Base-by-base conservation (phyloP, 2,329 filamentous ascomycete species). In the Talaromyces sp. region DNA sequence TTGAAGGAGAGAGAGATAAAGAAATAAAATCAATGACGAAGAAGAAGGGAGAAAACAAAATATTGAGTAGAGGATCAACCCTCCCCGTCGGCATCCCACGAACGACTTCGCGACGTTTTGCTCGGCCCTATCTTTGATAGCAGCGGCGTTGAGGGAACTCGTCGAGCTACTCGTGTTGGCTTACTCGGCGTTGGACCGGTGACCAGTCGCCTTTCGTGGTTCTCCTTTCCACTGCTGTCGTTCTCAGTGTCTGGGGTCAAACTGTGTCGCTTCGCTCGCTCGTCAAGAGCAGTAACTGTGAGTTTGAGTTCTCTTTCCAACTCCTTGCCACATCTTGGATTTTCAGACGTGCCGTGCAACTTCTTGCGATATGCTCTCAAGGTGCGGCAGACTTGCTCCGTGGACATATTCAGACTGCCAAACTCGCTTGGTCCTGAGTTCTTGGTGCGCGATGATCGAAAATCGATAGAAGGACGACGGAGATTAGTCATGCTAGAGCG, bases 361-460 rank as follows among this genome's bases (percentile, higher is more conserved):
- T 84, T 84, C 68, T 85, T 86, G 19, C 84, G 77, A 66, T 86
- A 88, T 0, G 81, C 79, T 52, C 81, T 79, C 3, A 88, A 73
- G 7, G 81, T 82, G 41, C 83, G 80, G 67, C 81, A 83, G 1
- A 86, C 73, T 59, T 83, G 81, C 61, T 87, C 84, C 0, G 83
- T 86, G 1, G 81, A 80, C 63, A 76, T 75, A 10, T 79, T 76
- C 11, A 84, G 64, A 38, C 76, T 79, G 27, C 80, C 79, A 62
- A 79, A 78, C 27, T 81, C 78, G 56, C 68, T 75, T 11, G 50
- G 52, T 21, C 38, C 52, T 9, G 68, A 65, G 41, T 63, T 64
- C 63, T 80, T 82, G 3, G 75, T 71, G 17, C 80, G 78, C 31
- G 55, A 48, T 24, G 60, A 59, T 19, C 80, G 78, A 61, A 79